Evolutionary conservation across 768 basidiomycete genomes (phyloP).

Genomic region (Boletus sp.): DNA sequence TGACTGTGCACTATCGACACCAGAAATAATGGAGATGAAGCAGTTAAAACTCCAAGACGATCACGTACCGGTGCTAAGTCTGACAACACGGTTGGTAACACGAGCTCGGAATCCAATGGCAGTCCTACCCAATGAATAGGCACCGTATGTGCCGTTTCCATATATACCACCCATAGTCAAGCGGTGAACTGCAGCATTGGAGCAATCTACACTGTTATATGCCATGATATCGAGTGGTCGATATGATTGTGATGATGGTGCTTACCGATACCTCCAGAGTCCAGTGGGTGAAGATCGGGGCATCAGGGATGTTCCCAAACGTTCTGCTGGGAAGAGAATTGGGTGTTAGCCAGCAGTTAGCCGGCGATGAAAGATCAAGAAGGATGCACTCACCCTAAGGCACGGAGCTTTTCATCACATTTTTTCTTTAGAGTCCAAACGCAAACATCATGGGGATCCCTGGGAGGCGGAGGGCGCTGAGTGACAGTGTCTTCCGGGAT

Average conservation of each 20-base stretch:
- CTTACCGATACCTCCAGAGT: slow-evolving; percentile 20
- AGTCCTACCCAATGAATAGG: no score
- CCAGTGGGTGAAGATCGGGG: slow-evolving; percentile 24
- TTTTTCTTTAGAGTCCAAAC: not conserved
- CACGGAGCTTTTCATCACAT: not conserved
- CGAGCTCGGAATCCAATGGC: no score
- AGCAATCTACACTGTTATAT: slow-evolving; percentile 8
- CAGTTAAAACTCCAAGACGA: no score
- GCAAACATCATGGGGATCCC: not conserved
- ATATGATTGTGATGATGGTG: not conserved
- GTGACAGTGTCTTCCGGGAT: not conserved
- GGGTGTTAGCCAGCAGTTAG: not conserved
- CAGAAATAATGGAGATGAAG: no score
- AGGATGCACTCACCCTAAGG: not conserved
- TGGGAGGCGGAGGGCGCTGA: not conserved
- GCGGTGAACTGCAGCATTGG: slow-evolving; percentile 19
- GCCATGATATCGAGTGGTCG: not conserved
- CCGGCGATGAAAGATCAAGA: not conserved
- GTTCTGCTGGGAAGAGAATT: slow-evolving; percentile 9
- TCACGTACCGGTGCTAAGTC: no score
- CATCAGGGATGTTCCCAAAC: slow-evolving; percentile 26
- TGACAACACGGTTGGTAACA: no score
- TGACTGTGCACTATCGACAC: no score
- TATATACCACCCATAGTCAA: slow-evolving; percentile 14
- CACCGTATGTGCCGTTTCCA: slow-evolving; percentile 12